Evolutionary conservation across 2,329 filamentous ascomycete genomes (phyloP), one percentile per base, ranked within the genome.

Genomic region (Epichloe aotearoae): DNA sequence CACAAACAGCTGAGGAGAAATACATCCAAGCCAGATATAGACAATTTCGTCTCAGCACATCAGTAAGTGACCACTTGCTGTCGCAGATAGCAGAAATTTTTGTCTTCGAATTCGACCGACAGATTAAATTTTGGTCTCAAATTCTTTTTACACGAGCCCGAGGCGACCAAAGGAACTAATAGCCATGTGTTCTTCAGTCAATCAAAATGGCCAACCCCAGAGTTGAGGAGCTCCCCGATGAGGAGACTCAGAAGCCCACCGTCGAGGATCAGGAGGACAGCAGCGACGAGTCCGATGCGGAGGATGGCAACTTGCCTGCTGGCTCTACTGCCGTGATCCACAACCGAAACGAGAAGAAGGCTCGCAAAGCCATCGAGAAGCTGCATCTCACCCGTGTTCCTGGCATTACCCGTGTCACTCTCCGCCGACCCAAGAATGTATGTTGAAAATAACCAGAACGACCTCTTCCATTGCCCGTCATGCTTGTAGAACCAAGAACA

Each of bases 271-370:
- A 84, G 63, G 83, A 83, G 57, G 82, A 83, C 59, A 82, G 77
- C 67, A 83, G 79, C 74, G 82, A 82, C 64, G 84, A 88, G 61
- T 86, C 84, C 61, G 86, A 88, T 64, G 83, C 78, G 61, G 89
- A 93, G 63, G 86, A 94, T 63, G 83, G 80, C 56, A 80, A 80
- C 61, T 69, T 80, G 59, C 88, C 91, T 68, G 84, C 86, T 61
- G 93, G 91, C 67, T 87, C 89, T 66, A 82, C 85, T 58, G 86
- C 91, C 66, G 82, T 93, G 64, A 84, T 98, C 67, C 91, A 97
- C 82, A 95, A 88, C 69, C 89, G 93, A 73, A 97, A 97, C 77
- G 93, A 98, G 86, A 98, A 98, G 87, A 98, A 98, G 84, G 94
- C 93, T 64, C 86, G 93, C 76, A 98, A 98, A 83, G 89, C 90